Percentiles rank a stretch among this genome's conserved stretches.
phyloP scores from a whole-genome alignment of 2,329 filamentous ascomycete species.

The Fusarium robinianum region DNA sequence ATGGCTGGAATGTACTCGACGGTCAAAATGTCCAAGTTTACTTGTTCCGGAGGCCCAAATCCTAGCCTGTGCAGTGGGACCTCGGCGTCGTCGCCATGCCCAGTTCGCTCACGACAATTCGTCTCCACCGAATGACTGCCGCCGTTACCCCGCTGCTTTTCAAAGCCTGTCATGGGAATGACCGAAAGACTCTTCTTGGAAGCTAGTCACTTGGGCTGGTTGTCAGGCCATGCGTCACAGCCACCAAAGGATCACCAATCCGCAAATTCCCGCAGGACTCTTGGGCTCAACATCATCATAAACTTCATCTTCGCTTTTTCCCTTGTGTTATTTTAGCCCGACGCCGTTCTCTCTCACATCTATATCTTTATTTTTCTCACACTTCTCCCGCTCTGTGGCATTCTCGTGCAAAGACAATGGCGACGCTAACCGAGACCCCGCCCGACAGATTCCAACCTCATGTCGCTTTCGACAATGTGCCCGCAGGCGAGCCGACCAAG shows the following conservation, averaged over 20 bases:
- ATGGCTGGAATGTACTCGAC: too few species aligned
- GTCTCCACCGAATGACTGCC: conserved; percentile 32
- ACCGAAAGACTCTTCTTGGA: conserved; percentile 23
- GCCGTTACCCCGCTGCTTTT: conserved; percentile 37
- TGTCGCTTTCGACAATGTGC: conserved; percentile 65
- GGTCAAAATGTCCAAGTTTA: not conserved
- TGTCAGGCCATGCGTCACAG: conserved; percentile 37
- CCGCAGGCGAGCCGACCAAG: conserved; percentile 61
- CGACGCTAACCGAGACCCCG: conserved; percentile 49
- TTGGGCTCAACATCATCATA: conserved; percentile 12
- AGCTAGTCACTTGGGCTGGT: conserved; percentile 33
- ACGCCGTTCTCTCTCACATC: conserved; percentile 7
- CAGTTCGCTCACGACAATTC: conserved; percentile 23
- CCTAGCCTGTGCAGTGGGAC: conserved; percentile 21
- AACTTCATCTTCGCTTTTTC: conserved; percentile 18
- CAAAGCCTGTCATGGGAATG: conserved; percentile 35
- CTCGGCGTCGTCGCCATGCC: conserved; percentile 11
- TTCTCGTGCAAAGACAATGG: conserved; percentile 40
- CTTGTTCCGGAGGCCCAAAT: not conserved
- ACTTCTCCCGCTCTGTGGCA: conserved; percentile 17
- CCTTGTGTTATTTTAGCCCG: not conserved
- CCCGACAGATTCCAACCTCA: conserved; percentile 60
- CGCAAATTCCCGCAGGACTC: conserved; percentile 36
- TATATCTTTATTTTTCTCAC: conserved; percentile 17
- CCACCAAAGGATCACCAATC: conserved; percentile 26